A percentile compares a stretch with the other conserved stretches of the same genome.
Conservation (phyloP, 164 flowering plant species). For the Akebia trifoliata region DNA sequence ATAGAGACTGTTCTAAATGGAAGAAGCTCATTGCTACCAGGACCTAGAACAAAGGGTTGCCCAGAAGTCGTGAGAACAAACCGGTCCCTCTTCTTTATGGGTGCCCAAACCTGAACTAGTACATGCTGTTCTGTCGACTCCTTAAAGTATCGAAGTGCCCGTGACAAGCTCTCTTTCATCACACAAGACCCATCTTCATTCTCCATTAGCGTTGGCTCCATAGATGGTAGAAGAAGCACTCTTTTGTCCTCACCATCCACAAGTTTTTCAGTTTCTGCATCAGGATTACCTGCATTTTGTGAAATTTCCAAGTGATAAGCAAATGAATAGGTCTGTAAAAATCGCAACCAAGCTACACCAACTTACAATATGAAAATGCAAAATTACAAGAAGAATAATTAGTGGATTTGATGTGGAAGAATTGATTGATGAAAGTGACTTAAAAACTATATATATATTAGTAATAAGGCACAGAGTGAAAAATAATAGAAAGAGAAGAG, state of each 20-base stretch:
- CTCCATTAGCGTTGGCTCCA: constrained; percentile 29
- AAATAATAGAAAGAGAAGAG: too few species aligned
- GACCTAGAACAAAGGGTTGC: constrained; percentile 90
- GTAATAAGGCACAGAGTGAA: too few species aligned
- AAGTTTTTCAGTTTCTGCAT: constrained; percentile 24
- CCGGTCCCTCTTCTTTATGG: constrained; percentile 59
- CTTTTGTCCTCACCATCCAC: constrained; percentile 23
- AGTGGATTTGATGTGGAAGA: too few species aligned
- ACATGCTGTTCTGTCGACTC: constrained; percentile 76
- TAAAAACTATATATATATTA: too few species aligned
- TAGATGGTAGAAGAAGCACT: constrained; percentile 27
- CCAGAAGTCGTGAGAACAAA: constrained; percentile 86
- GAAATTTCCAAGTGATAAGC: constrained; percentile 11
- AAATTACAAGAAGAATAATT: neutral
- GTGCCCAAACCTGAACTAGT: constrained; percentile 97
- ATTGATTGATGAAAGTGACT: too few species aligned
- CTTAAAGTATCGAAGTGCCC: constrained; percentile 77
- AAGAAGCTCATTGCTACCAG: constrained; percentile 69
- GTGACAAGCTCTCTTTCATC: constrained; percentile 86
- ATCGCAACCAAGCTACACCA: neutral
- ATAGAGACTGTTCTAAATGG: constrained; percentile 77
- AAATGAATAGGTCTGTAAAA: constrained; percentile 1
- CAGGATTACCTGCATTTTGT: constrained; percentile 33
- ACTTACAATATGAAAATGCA: neutral
- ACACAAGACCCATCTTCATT: constrained; percentile 53